Conservation (phyloP, 1,284 basidiomycete species). For the Golubevia pallescens region DNA sequence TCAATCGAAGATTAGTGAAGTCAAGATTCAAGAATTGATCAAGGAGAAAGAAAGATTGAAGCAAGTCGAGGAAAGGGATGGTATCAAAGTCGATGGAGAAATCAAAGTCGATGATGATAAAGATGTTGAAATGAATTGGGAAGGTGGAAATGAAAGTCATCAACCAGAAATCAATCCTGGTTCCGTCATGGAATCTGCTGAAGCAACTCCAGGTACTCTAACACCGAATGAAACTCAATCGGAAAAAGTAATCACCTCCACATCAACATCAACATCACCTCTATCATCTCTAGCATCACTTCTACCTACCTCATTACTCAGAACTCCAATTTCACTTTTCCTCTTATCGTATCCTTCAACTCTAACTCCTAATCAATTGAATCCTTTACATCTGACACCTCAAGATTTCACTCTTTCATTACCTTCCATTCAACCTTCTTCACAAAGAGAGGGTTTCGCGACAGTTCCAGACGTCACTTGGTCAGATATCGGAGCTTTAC, state of each 20-base stretch:
- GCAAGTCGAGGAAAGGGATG: too few species aligned
- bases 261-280: background rate
- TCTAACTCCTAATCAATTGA: too few species aligned
- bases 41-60: too few species aligned
- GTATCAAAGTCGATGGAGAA: too few species aligned
- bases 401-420: conserved; percentile 76
- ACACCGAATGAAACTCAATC: background rate
- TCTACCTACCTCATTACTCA: background rate
- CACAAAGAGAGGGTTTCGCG: conserved; percentile 95
- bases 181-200: background rate
- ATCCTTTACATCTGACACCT: too few species aligned
- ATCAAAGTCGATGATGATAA: background rate
- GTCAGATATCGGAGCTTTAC: conserved; percentile 91
- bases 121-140: background rate
- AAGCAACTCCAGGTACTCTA: background rate
- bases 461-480: conserved; percentile 95
- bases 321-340: background rate
- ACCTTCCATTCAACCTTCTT: conserved; percentile 87
- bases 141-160: background rate
- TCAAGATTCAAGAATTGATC: too few species aligned
- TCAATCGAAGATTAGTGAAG: too few species aligned
- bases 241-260: background rate
- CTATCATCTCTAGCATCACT: background rate
- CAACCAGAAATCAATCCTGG: background rate
- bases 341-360: too few species aligned